Conservation (phyloP, 2,329 filamentous ascomycete genomes). For the Verticillium dahliae region DNA sequence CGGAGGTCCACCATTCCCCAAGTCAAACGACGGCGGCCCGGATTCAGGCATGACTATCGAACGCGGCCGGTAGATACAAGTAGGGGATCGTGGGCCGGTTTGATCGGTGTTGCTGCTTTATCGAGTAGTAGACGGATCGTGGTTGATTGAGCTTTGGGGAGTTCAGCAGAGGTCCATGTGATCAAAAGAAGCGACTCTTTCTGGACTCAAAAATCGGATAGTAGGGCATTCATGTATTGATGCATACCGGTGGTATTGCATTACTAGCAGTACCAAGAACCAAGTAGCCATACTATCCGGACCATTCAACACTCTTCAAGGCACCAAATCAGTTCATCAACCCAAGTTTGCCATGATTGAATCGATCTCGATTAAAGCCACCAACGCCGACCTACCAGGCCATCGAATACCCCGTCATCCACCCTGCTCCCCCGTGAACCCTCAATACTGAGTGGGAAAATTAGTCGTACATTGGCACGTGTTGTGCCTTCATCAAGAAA, state of each 20-base stretch:
- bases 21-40: neutral
- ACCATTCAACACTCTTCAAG: neutral
- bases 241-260: neutral
- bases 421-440: neutral
- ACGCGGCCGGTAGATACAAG: neutral
- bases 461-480: neutral
- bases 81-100: neutral
- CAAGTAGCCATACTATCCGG: too few relatives aligned
- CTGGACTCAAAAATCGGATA: neutral
- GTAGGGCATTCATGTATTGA: neutral
- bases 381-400: neutral
- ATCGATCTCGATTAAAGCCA: too few relatives aligned
- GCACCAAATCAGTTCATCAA: neutral
- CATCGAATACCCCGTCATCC: neutral
- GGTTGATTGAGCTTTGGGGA: neutral
- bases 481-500: neutral
- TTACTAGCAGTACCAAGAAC: too few relatives aligned
- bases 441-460: neutral
- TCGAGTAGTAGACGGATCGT: neutral
- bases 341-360: neutral
- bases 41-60: neutral
- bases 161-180: neutral
- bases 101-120: neutral
- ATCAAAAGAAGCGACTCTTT: neutral
- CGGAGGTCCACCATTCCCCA: neutral